These are phyloP conservation scores for Lithocarpus polystachyus DNA, from an alignment of 306 rosid species.

Conservation along the genomic window DNA sequence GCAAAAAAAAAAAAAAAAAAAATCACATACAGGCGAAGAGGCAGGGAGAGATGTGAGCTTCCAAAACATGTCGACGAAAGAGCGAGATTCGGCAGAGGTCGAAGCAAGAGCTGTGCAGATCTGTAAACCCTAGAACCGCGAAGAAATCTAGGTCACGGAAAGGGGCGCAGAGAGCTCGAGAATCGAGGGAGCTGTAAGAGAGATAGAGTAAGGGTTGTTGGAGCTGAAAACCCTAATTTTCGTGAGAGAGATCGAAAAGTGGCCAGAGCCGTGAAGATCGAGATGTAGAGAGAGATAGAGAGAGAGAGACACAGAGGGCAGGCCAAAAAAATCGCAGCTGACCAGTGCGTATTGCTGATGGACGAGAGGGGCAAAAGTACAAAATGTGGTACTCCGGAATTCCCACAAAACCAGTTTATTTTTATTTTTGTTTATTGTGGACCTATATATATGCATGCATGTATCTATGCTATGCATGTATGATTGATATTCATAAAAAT, in stretches of 20 bases:
- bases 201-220: slow-evolving; percentile 1
- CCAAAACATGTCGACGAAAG: slow-evolving; percentile 78
- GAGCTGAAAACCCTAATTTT: slow-evolving; percentile 79
- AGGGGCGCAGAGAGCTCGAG: slow-evolving; percentile 22
- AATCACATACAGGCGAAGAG: slow-evolving; percentile 83
- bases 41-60: slow-evolving; percentile 91
- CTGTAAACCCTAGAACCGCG: slow-evolving; percentile 47
- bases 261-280: slow-evolving; percentile 61
- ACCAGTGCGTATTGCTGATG: slow-evolving; percentile 23
- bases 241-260: slow-evolving; percentile 52
- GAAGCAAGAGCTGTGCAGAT: slow-evolving; percentile 50
- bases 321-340: slow-evolving; percentile 11
- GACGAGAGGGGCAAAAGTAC: slow-evolving; percentile 34
- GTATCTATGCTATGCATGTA: background rate
- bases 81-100: slow-evolving; percentile 16
- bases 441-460: background rate
- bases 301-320: slow-evolving; percentile 2
- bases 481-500: background rate
- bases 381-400: slow-evolving; percentile 28
- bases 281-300: slow-evolving; percentile 9
- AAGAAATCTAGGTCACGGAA: slow-evolving; percentile 33
- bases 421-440: background rate
- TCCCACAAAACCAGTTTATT: slow-evolving; percentile 34
- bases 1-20: background rate
- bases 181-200: slow-evolving; percentile 11